Evolutionary conservation across 2,329 filamentous ascomycete species (phyloP), one percentile per base, ranked within the genome.

Genomic region (Hirsutella rhossiliensis): DNA sequence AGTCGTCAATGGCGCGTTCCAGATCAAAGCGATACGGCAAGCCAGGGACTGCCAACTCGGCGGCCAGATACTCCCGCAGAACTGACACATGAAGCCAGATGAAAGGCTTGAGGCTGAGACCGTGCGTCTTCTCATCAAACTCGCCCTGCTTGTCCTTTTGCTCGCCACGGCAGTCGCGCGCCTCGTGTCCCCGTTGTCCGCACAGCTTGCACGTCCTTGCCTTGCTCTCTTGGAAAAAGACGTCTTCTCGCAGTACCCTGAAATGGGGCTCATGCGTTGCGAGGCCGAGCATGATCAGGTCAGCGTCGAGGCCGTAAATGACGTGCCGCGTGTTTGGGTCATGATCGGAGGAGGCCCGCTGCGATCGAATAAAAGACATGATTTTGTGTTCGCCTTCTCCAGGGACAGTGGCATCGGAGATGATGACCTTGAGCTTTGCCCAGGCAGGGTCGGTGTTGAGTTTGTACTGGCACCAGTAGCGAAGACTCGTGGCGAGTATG

Each of bases 351-450:
- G 87, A 92, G 41, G 84, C 79, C 56, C 92, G 81, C 64, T 98
- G 94, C 32, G 90, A 95, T 56, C 92, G 82, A 52, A 98, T 79
- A 62, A 97, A 98, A 54, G 92, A 82, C 92, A 98, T 98, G 59
- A 98, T 97, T 66, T 98, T 98, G 65, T 98, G 92, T 68, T 98
- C 92, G 61, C 92, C 92, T 67, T 98, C 92, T 59, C 92, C 92
- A 44, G 92, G 92, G 34, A 98, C 89, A 36, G 90, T 96, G 43
- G 92, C 90, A 70, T 98, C 92, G 9, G 92, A 98, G 53, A 98
- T 97, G 63, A 98, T 94, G 62, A 98, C 78, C 72, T 98, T 98
- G 62, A 96, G 72, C 62, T 88, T 88, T 49, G 85, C 86, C 94
- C 94, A 98, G 41, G 83, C 87, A 29, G 90, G 88, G 62, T 98